Base-by-base conservation (phyloP, 2,329 filamentous ascomycete species). In the Aureobasidium musti region DNA sequence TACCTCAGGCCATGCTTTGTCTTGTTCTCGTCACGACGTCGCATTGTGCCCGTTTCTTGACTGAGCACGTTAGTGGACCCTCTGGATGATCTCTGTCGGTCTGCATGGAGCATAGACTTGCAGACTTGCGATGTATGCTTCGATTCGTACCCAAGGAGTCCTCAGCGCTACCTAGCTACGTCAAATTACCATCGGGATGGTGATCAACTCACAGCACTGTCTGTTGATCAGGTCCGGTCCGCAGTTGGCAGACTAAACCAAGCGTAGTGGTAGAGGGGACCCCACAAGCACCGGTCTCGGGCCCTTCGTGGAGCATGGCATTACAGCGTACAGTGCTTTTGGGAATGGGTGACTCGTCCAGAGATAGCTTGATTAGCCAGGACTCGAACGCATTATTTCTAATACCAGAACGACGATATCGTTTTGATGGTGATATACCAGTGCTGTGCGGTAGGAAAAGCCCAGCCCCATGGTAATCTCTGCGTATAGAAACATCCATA, bases 51-150 rank as follows among this genome's bases (percentile, higher is more conserved):
- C 39, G 5, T 21, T 17, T 30, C 21, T 21, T 17, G 10, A 8
- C 10, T 56, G n/a, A 59, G 54, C 8, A 21, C 54, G 26, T 43
- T 45, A 43, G 54, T 45, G 26, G 50, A 23, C 30, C 33, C 30
- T 54, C 3, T 23, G 50, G 54, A 59, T 14, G 39, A 45, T 59
- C 54, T n/a, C 14, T 13, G 54, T 45, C 54, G 54, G 39, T 59
- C 53, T 57, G 39, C 21, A 59, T 45, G 17, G 54, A 59, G 54
- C 54, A 33, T 11, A n/a, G 33, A 59, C 21, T 19, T 41, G 39
- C 21, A 21, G 17, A 21, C 39, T 26, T 41, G n/a, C 14, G 1
- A 5, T 11, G 21, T 28, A 13, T 56, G 53, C 53, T 28, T 43
- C 21, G 54, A 41, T 8, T 21, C 5, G 26, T 5, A 33, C 3